Base-by-base conservation (phyloP, 805 yeast genomes). In the Saccharomyces jurei region DNA sequence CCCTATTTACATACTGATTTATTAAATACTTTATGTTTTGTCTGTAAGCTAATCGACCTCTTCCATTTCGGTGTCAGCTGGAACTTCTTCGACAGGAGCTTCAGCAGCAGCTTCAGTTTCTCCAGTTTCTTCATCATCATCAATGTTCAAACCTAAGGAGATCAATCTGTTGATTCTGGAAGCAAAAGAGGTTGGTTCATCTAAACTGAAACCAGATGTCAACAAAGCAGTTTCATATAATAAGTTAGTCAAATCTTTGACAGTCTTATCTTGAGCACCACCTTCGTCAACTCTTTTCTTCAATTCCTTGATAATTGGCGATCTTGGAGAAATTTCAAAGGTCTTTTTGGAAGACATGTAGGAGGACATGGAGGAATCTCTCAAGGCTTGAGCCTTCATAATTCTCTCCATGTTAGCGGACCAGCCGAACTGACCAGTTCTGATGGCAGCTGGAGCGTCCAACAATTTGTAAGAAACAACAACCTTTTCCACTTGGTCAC, bases 341-440 rank as follows among this genome's bases (percentile, higher is more conserved):
- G 94, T 94, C 86, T 94, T 94, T 89, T 94, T 94, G 55, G 99
- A 94, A 50, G 98, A 87, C 99, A 94, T 94, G 94, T 94, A 94
- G 60, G 97, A 84, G 46, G 98, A 90, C 99, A 94, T 94, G 67
- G 96, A 82, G 67, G 96, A 88, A 77, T 94, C 99, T 81, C 98
- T 90, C 71, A 94, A 81, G 68, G 99, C 99, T 82, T 94, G 99
- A 60, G 99, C 99, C 83, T 94, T 94, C 99, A 94, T 94, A 83
- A 94, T 94, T 87, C 99, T 92, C 83, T 94, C 99, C 99, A 94
- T 94, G 83, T 94, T 94, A 71, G 99, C 99, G 66, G 99, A 94
- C 99, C 99, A 94, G 76, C 99, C 99, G 76, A 94, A 94, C 81
- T 94, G 98, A 66, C 97, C 98, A 66, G 99, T 94, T 84, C 99